Percentiles rank a stretch among this genome's conserved stretches.
Conservation (phyloP, 306 rosid species). For the Mucuna pruriens region DNA sequence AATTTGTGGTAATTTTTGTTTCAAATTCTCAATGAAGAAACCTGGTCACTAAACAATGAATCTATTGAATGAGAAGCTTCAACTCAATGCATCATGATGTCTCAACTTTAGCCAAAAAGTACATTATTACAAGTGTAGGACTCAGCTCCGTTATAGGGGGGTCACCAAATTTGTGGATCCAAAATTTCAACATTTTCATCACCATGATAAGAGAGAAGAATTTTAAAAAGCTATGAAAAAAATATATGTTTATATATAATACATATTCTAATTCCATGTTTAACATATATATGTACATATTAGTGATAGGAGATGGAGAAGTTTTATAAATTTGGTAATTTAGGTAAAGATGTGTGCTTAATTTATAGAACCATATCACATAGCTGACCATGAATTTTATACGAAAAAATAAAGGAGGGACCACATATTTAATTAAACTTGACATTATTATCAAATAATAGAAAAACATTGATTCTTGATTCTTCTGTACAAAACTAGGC, state of each 20-base stretch:
- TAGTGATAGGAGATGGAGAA: neutral
- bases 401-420: slow-evolving; percentile 6
- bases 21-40: slow-evolving; percentile 30
- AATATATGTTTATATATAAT: neutral
- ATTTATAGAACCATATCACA: slow-evolving; percentile 6
- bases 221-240: neutral
- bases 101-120: slow-evolving; percentile 43
- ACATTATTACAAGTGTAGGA: slow-evolving; percentile 39
- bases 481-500: slow-evolving; percentile 2
- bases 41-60: slow-evolving; percentile 18
- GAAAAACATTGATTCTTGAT: slow-evolving; percentile 2
- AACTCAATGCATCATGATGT: slow-evolving; percentile 54
- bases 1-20: slow-evolving; percentile 33
- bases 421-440: slow-evolving; percentile 31
- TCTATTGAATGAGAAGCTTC: slow-evolving; percentile 46
- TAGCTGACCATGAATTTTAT: slow-evolving; percentile 19
- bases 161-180: slow-evolving; percentile 31
- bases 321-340: slow-evolving; percentile 14
- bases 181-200: slow-evolving; percentile 17
- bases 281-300: neutral
- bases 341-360: neutral
- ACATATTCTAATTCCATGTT: neutral
- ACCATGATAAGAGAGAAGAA: neutral
- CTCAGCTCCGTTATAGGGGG: slow-evolving; percentile 11
- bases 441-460: slow-evolving; percentile 22